These are phyloP conservation scores for Setaria italica DNA, from an alignment of 202 grass and related monocot genomes.

Conservation along the genomic window DNA sequence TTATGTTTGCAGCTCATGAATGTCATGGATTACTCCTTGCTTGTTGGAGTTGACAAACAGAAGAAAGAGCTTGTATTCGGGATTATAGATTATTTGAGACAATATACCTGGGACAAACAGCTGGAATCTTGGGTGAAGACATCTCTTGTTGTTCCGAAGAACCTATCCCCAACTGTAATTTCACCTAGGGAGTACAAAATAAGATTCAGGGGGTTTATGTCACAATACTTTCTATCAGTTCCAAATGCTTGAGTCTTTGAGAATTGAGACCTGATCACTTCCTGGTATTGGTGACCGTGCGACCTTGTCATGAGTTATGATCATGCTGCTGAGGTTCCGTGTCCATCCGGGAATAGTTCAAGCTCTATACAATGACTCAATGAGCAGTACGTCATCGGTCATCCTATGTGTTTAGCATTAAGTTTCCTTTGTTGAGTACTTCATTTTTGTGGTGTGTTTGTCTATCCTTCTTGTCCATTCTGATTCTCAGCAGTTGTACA, in stretches of 20 bases:
- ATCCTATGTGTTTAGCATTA: not conserved
- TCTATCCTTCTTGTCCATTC: slow-evolving; percentile 38
- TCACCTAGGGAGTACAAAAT: slow-evolving; percentile 89
- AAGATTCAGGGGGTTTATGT: slow-evolving; percentile 90
- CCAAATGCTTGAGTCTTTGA: slow-evolving; percentile 67
- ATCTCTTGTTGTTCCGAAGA: slow-evolving; percentile 86
- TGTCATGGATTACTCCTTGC: slow-evolving; percentile 95
- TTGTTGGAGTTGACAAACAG: slow-evolving; percentile 89
- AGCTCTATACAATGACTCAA: too few species aligned
- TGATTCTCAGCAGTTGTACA: slow-evolving; percentile 50
- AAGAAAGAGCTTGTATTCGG: slow-evolving; percentile 85
- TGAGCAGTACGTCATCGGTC: not conserved
- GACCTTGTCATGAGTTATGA: slow-evolving; percentile 24
- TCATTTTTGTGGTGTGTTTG: slow-evolving; percentile 29
- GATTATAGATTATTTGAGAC: slow-evolving; percentile 97
- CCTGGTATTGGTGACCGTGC: slow-evolving; percentile 21
- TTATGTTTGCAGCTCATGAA: slow-evolving; percentile 72
- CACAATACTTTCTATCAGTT: slow-evolving; percentile 66
- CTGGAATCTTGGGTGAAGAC: slow-evolving; percentile 95
- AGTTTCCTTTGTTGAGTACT: not conserved
- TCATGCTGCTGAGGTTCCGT: not conserved
- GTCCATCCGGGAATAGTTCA: too few species aligned
- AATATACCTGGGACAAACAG: slow-evolving; percentile 98
- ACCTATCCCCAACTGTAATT: slow-evolving; percentile 85
- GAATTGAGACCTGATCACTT: slow-evolving; percentile 31